Evolutionary conservation across 2,329 filamentous ascomycete genomes (phyloP).

Genomic region (Claviceps digitariae): DNA sequence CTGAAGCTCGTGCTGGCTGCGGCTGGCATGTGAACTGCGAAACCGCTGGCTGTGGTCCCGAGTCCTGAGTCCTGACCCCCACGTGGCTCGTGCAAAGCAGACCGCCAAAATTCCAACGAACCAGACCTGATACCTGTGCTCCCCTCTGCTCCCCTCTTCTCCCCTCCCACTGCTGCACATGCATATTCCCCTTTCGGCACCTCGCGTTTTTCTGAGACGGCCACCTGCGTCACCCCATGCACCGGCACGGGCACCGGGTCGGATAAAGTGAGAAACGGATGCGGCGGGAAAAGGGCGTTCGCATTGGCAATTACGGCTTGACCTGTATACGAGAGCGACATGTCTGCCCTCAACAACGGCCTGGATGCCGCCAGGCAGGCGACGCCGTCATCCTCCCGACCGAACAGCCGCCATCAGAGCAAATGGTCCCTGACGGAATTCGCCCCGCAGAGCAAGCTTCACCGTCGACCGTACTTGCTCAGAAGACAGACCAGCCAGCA

Average conservation of each 20-base stretch:
- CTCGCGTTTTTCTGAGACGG: background rate
- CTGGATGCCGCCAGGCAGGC: constrained; percentile 1
- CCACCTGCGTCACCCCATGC: constrained; percentile 4
- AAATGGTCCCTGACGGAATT: constrained; percentile 43
- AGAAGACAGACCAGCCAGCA: constrained; percentile 17
- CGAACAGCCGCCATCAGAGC: constrained; percentile 34
- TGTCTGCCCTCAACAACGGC: constrained; percentile 6
- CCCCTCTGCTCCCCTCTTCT: too few species aligned
- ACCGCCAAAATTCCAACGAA: background rate
- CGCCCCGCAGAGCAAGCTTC: constrained; percentile 30
- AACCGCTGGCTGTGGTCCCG: too few species aligned
- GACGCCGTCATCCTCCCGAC: constrained; percentile 7
- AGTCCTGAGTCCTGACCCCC: too few species aligned
- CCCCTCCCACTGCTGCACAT: background rate
- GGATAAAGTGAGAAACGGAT: background rate
- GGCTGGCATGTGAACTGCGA: too few species aligned
- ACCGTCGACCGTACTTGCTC: constrained; percentile 22
- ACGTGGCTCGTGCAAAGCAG: background rate
- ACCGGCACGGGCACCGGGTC: background rate
- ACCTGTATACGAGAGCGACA: background rate
- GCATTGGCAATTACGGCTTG: background rate
- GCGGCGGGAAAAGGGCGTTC: background rate
- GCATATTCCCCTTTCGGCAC: background rate
- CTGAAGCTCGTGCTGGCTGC: too few species aligned
- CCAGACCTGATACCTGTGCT: background rate